phyloP scores from a whole-genome alignment of 805 yeast genomes.

The Debaryomyces hansenii region DNA sequence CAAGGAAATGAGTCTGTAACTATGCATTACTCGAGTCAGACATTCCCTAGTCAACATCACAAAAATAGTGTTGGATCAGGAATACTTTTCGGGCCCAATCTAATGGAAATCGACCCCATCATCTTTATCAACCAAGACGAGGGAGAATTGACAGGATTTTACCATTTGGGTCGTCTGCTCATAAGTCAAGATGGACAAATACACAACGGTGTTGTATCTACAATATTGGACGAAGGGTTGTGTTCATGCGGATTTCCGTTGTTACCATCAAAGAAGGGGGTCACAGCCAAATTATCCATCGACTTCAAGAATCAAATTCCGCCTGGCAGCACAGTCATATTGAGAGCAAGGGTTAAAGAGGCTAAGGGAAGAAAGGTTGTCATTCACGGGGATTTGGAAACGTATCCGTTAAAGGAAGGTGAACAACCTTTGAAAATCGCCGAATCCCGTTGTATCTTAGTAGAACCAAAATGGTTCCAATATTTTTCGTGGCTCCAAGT shows the following conservation, averaged over 20 bases:
- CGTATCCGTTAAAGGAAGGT: conserved; percentile 38
- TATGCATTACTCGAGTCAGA: conserved; percentile 13
- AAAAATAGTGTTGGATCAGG: conserved; percentile 71
- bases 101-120: conserved; percentile 75
- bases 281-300: conserved; percentile 75
- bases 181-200: conserved; percentile 71
- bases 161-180: conserved; percentile 67
- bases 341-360: conserved; percentile 66
- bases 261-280: conserved; percentile 81
- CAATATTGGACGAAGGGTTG: conserved; percentile 80
- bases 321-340: conserved; percentile 62
- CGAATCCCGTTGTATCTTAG: conserved; percentile 65
- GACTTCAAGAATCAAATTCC: conserved; percentile 64
- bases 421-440: conserved; percentile 48
- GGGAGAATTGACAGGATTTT: conserved; percentile 61
- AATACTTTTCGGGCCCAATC: conserved; percentile 62
- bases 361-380: conserved; percentile 78
- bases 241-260: conserved; percentile 83
- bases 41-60: conserved; percentile 58
- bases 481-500: conserved; percentile 50
- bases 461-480: conserved; percentile 88
- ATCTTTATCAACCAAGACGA: conserved; percentile 52
- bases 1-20: conserved; percentile 11
- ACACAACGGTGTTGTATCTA: conserved; percentile 78
- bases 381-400: conserved; percentile 65